Base-by-base conservation (phyloP, 1,284 basidiomycete genomes). In the Moesziomyces globuligerus region DNA sequence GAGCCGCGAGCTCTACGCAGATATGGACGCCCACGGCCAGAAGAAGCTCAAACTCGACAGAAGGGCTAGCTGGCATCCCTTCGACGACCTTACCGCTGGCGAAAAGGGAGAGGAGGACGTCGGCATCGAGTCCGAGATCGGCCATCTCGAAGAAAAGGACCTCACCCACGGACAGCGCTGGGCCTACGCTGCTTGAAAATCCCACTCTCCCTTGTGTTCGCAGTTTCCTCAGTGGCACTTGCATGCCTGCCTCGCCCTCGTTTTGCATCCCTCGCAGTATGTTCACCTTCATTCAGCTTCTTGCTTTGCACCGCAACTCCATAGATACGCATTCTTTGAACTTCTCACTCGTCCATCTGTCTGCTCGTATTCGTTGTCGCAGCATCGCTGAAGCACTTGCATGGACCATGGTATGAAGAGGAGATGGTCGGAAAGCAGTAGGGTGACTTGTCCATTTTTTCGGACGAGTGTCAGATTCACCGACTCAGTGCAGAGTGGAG, bases 91-190 rank as follows among this genome's bases (percentile, higher is more conserved):
- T n/a, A 78, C 77, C 0, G 49, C 73, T 7, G 77, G 60, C 2
- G 81, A 81, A 56, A 49, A 39, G 11, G 80, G 81, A 10, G 78
- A 82, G 32, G 78, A 81, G 53, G 81, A 82, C 45, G 81, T 82
- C 0, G 81, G 80, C 0, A 72, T 78, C 42, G 81, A 82, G 54
- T 58, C 60, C 17, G 79, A 81, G 51, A 61, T 81, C 6, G 80
- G 81, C 1, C 72, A 75, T 36, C 42, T 82, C 29, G 67, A 82
- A 52, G 59, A 72, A 26, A 76, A 72, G 59, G 66, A 80, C 36
- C 41, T 81, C 48, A 54, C 65, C 6, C 37, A 67, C 24, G 75
- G 74, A 15, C 71, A 79, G 40, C 52, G 74, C 10, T 79, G 77
- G 77, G 77, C 77, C 0, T 78, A 73, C 55, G 65, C 62, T 17